These are phyloP conservation scores for Aquilaria malaccensis DNA, from an alignment of 345 rosid species.

Conservation along the genomic window DNA sequence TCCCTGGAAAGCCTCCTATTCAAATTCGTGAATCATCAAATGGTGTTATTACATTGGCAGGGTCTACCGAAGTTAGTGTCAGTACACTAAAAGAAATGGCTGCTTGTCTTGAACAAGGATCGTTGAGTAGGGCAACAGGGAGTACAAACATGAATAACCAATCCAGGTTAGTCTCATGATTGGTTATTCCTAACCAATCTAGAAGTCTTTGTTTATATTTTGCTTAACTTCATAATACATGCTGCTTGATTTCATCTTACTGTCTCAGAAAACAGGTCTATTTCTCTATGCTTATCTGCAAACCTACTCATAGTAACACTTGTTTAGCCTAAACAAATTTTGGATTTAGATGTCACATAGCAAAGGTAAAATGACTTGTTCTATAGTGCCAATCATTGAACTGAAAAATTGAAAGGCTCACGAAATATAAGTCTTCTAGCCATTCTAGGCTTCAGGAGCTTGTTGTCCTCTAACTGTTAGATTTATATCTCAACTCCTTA, in stretches of 20 bases:
- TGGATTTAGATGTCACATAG: no score
- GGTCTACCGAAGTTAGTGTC: constrained; percentile 91
- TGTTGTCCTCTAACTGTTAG: no score
- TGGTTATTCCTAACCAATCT: neutral
- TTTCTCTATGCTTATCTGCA: neutral
- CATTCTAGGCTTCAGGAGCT: no score
- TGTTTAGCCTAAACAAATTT: no score
- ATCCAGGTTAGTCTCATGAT: constrained; percentile 54
- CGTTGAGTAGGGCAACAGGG: constrained; percentile 91
- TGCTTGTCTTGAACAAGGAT: constrained; percentile 92
- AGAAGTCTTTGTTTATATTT: neutral
- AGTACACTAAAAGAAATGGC: constrained; percentile 84
- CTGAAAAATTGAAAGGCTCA: no score
- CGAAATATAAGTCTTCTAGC: no score
- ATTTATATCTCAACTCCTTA: no score
- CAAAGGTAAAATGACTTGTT: no score
- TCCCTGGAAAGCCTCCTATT: constrained; percentile 88
- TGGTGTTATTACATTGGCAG: constrained; percentile 94
- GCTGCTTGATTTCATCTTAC: neutral
- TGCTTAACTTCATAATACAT: neutral
- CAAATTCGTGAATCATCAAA: constrained; percentile 96
- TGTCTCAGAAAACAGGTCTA: neutral
- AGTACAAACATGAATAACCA: constrained; percentile 98
- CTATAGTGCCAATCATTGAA: no score
- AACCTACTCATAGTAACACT: neutral